Evolutionary conservation across 1,284 basidiomycete species (phyloP), one percentile per base, ranked within the genome.

Genomic region (Melanopsichium pennsylvanicum): DNA sequence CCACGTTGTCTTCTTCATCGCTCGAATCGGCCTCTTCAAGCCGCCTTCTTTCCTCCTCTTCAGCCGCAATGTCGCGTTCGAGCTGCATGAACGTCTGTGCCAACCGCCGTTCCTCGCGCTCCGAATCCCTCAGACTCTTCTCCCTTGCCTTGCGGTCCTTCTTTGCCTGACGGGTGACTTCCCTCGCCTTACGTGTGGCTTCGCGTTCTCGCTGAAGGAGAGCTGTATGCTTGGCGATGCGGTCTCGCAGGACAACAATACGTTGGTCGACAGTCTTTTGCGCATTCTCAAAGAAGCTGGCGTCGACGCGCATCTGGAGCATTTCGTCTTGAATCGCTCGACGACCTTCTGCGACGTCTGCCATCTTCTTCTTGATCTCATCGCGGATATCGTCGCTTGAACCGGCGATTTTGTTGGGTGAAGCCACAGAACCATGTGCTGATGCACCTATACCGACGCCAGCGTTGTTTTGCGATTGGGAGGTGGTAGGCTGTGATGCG

Each of bases 261-360:
- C 67, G 56, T 31, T 70, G 61, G 25, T 70, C 67, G 38, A 70
- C 57, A 19, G 67, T 58, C 43, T 66, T 70, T 16, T 70, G 60
- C 5, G 67, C 67, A 23, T 52, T 56, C 37, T 70, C 67, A 22
- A 57, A 70, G 25, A 70, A 70, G 48, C 62, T 55, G 22, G 56
- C 62, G 42, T 70, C 67, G 16, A 70, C 67, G 6, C 62, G 37
- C 56, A 70, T 56, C 45, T 64, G 62, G 13, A 70, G 48, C 61
- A 70, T 58, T 43, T 70, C 67, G 32, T 52, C 61, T 26, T 58
- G 67, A 25, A 70, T 50, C 41, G 51, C 46, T 36, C 58, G 45
- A 12, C 57, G 67, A 5, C 67, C 61, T 32, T 48, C 44, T 29
- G 47, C 35, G 34, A 70, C 54, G 26, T 66, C 67, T n/a, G 52